Conservation (phyloP, 306 rosid genomes). For the Geum urbanum region DNA sequence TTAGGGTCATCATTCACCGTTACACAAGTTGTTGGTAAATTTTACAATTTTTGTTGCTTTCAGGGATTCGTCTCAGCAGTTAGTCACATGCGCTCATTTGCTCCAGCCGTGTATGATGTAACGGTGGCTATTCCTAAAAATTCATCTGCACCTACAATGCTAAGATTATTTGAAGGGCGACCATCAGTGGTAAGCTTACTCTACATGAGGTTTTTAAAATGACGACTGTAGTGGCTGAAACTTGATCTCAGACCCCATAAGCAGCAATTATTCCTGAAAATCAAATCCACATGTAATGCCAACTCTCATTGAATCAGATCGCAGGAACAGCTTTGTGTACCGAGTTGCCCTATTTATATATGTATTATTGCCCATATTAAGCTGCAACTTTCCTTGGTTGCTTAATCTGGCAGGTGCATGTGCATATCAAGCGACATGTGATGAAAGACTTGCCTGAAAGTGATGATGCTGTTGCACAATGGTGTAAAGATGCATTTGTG, state of each 20-base stretch:
- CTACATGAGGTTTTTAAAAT: constrained; percentile 18
- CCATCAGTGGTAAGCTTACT: constrained; percentile 72
- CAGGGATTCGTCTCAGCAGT: constrained; percentile 92
- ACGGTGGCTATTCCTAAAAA: constrained; percentile 78
- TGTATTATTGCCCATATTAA: background rate
- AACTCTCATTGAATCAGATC: constrained; percentile 1
- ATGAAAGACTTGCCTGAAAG: constrained; percentile 82
- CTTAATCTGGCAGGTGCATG: constrained; percentile 60
- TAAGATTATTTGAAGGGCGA: constrained; percentile 79
- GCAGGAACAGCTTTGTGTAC: background rate
- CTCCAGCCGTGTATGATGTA: constrained; percentile 74
- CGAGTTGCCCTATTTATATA: background rate
- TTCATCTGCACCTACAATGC: constrained; percentile 85
- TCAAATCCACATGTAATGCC: background rate
- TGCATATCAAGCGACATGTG: constrained; percentile 79
- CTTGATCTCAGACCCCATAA: background rate
- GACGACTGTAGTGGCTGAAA: background rate
- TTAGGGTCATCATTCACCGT: background rate
- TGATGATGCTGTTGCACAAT: constrained; percentile 88
- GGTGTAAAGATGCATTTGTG: constrained; percentile 88
- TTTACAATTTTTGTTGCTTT: constrained; percentile 24
- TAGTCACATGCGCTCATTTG: constrained; percentile 77
- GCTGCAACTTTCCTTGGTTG: background rate
- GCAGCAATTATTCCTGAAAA: background rate
- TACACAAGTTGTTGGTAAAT: constrained; percentile 1